phyloP scores from a whole-genome alignment of 2,329 filamentous ascomycete species.

The Trichoderma sp. region DNA sequence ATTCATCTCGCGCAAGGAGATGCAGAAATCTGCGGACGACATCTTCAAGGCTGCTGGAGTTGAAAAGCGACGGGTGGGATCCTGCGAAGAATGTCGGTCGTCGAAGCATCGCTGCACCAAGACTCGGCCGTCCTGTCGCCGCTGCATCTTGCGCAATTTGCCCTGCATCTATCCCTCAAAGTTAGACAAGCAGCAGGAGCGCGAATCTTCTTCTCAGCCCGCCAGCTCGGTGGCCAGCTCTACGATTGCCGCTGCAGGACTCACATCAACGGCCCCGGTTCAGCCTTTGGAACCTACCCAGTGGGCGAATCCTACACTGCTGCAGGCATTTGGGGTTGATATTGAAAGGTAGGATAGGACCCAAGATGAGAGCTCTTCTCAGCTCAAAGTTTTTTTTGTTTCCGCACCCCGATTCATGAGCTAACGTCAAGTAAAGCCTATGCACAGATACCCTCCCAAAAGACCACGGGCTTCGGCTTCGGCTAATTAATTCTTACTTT shows the following conservation, averaged over 20 bases:
- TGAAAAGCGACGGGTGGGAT: slow-evolving; percentile 37
- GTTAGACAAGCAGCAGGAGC: slow-evolving; percentile 26
- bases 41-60: slow-evolving; percentile 38
- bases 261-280: not conserved
- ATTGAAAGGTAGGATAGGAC: slow-evolving; percentile 19
- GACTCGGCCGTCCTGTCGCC: slow-evolving; percentile 36
- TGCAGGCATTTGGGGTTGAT: slow-evolving; percentile 23
- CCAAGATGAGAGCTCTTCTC: not conserved
- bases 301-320: slow-evolving; percentile 7
- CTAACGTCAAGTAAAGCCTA: slow-evolving; percentile 19
- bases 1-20: slow-evolving; percentile 33
- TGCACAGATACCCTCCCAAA: slow-evolving; percentile 32
- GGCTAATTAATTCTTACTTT: slow-evolving; percentile 33
- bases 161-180: slow-evolving; percentile 33
- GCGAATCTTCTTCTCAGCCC: slow-evolving; percentile 23
- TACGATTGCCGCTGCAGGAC: not conserved
- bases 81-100: slow-evolving; percentile 37
- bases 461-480: slow-evolving; percentile 26
- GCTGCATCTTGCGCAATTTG: slow-evolving; percentile 34
- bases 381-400: not conserved
- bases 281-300: not conserved
- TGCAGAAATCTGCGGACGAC: slow-evolving; percentile 35
- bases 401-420: not conserved
- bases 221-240: slow-evolving; percentile 25
- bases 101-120: slow-evolving; percentile 37